Conservation (phyloP, 495 filamentous ascomycete species). For the Tuber indicum region DNA sequence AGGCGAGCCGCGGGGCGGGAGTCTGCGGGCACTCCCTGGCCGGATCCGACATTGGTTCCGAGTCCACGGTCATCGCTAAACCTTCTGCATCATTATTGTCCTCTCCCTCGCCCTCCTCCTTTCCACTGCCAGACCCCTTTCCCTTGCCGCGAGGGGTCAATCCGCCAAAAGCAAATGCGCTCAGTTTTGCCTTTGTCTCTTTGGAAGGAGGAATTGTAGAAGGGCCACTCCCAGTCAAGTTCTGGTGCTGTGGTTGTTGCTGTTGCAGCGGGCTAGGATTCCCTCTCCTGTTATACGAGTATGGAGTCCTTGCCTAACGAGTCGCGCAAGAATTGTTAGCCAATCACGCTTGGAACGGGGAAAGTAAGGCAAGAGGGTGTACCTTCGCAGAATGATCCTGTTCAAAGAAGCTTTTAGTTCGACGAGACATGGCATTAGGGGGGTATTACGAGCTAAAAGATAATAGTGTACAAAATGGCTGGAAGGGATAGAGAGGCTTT, state of each 20-base stretch:
- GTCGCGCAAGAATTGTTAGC: not conserved
- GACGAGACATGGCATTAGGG: constrained; percentile 35
- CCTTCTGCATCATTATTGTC: not conserved
- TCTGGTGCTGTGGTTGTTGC: constrained; percentile 12
- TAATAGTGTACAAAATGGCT: constrained; percentile 12
- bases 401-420: constrained; percentile 40
- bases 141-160: constrained; percentile 38
- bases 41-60: constrained; percentile 42
- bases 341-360: not conserved
- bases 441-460: constrained; percentile 20
- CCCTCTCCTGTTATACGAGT: constrained; percentile 12
- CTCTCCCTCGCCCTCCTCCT: not conserved
- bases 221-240: constrained; percentile 7
- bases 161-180: constrained; percentile 34
- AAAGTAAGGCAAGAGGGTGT: constrained; percentile 4
- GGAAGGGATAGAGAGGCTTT: constrained; percentile 1
- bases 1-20: constrained; percentile 64
- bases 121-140: constrained; percentile 15
- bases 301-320: not conserved
- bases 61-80: not conserved
- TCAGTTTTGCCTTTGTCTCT: constrained; percentile 37
- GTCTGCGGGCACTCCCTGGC: constrained; percentile 58
- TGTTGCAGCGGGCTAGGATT: constrained; percentile 19
- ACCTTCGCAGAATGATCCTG: constrained; percentile 41
- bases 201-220: constrained; percentile 25